These are phyloP conservation scores for Sphaerulina musiva DNA, from an alignment of 2,329 filamentous ascomycete genomes.

Conservation along the genomic window DNA sequence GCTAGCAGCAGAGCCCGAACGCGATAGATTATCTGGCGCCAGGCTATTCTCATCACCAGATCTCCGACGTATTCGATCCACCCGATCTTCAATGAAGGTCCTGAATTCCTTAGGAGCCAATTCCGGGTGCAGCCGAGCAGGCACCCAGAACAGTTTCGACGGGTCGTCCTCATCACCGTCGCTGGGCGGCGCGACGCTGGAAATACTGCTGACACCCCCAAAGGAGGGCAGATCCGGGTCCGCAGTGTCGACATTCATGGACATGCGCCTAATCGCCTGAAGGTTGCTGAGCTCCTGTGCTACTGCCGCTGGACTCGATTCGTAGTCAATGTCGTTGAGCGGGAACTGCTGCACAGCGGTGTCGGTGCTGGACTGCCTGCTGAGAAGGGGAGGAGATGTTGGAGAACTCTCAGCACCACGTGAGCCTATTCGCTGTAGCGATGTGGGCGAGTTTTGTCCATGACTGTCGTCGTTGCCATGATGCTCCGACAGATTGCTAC, in stretches of 20 bases:
- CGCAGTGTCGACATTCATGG: slow-evolving; percentile 74
- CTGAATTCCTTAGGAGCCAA: slow-evolving; percentile 94
- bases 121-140: slow-evolving; percentile 87
- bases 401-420: slow-evolving; percentile 21
- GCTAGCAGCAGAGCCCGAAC: slow-evolving; percentile 51
- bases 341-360: slow-evolving; percentile 48
- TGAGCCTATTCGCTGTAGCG: slow-evolving; percentile 34
- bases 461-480: neutral
- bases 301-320: slow-evolving; percentile 81
- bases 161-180: slow-evolving; percentile 80
- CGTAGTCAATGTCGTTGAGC: slow-evolving; percentile 79
- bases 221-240: slow-evolving; percentile 73
- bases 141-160: slow-evolving; percentile 89
- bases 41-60: slow-evolving; percentile 63
- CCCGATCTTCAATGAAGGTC: slow-evolving; percentile 86
- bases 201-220: slow-evolving; percentile 50
- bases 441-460: slow-evolving; percentile 11
- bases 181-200: slow-evolving; percentile 61
- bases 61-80: slow-evolving; percentile 79
- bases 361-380: slow-evolving; percentile 31
- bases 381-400: slow-evolving; percentile 38
- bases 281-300: slow-evolving; percentile 89
- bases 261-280: slow-evolving; percentile 83
- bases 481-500: slow-evolving; percentile 10
- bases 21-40: slow-evolving; percentile 52